phyloP scores from a whole-genome alignment of 1,284 basidiomycete genomes.

The Sporisorium iseilematis-ciliati region DNA sequence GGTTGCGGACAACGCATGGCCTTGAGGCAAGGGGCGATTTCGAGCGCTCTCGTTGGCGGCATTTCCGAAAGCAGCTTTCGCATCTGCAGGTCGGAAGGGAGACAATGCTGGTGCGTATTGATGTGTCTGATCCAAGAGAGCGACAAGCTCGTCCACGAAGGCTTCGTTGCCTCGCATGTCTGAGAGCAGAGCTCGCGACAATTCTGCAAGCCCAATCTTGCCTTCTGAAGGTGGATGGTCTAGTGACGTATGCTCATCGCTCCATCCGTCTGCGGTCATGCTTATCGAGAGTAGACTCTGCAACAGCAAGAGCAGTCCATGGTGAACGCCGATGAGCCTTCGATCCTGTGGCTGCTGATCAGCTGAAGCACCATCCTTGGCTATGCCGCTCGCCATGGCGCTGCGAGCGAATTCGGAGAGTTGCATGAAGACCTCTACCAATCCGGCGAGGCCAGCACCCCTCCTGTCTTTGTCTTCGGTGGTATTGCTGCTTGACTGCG shows the following conservation, averaged over 20 bases:
- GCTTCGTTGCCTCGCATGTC: conserved; percentile 15
- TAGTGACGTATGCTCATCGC: neutral
- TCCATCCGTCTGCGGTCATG: conserved; percentile 46
- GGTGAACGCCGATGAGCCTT: conserved; percentile 46
- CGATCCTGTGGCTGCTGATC: conserved; percentile 39
- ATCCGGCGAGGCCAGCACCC: conserved; percentile 14
- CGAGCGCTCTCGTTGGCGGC: neutral
- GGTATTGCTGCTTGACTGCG: neutral
- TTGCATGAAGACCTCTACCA: conserved; percentile 25
- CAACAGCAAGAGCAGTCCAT: conserved; percentile 42
- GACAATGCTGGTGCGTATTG: conserved; percentile 54
- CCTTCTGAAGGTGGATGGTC: neutral
- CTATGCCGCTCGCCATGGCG: conserved; percentile 37
- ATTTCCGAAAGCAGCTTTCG: neutral
- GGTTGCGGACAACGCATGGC: conserved; percentile 52
- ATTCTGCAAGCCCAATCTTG: neutral
- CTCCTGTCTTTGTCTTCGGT: neutral
- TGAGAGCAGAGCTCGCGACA: conserved; percentile 16
- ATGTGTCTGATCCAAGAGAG: conserved; percentile 42
- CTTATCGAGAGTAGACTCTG: conserved; percentile 49
- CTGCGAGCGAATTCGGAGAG: conserved; percentile 41
- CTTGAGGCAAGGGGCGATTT: conserved; percentile 29
- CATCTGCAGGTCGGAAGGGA: conserved; percentile 40
- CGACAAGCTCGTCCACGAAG: conserved; percentile 36
- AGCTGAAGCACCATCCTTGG: conserved; percentile 19